A percentile compares a stretch with the other conserved stretches of the same genome.
These are phyloP conservation scores for Chlamydomonas asymmetrica DNA, from an alignment of 139 green algal species.

Conservation along the genomic window DNA sequence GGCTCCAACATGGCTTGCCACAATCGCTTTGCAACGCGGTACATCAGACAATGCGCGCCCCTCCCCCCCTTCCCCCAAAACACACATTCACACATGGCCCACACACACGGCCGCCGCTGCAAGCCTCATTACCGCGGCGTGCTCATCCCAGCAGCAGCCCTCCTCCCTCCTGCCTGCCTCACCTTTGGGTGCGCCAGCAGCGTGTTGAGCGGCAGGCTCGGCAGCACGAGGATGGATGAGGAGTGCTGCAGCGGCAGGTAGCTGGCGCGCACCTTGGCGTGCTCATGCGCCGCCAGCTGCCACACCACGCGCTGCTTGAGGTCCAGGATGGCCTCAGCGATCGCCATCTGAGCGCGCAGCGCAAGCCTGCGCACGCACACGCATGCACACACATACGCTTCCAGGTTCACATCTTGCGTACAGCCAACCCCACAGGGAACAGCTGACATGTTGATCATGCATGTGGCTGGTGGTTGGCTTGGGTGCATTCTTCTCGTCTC, in stretches of 20 bases:
- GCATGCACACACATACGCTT: background rate
- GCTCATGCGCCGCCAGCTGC: conserved; percentile 2
- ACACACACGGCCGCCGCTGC: too few relatives aligned
- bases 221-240: conserved; percentile 19
- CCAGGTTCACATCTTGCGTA: background rate
- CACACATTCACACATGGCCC: too few relatives aligned
- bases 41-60: too few relatives aligned
- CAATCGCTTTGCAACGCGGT: too few relatives aligned
- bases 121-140: too few relatives aligned
- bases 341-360: conserved; percentile 13
- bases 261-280: too few relatives aligned
- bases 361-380: background rate
- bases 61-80: too few relatives aligned
- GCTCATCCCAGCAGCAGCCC: too few relatives aligned
- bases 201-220: background rate
- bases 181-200: conserved; percentile 5
- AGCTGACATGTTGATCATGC: background rate
- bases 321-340: conserved; percentile 17
- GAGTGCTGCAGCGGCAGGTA: conserved; percentile 28
- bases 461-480: too few relatives aligned
- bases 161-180: too few relatives aligned
- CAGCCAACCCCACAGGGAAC: background rate
- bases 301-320: conserved; percentile 25
- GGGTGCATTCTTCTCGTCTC: background rate
- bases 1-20: too few relatives aligned